These are phyloP conservation scores for Polychaeton citri DNA, from an alignment of 2,329 filamentous ascomycete genomes.

Conservation along the genomic window DNA sequence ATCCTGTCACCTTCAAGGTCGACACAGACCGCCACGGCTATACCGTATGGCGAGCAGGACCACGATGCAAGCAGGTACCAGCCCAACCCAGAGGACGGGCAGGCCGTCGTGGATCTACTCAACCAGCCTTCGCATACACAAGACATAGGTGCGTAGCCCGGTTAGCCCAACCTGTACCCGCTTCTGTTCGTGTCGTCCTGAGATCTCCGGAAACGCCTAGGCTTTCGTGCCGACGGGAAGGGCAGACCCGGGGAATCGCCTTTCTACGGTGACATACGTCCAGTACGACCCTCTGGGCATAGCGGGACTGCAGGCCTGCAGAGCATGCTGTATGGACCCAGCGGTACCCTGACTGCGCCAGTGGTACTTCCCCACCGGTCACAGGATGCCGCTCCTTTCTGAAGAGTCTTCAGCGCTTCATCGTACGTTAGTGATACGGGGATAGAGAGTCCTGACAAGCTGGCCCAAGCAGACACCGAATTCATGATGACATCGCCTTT, in stretches of 20 bases:
- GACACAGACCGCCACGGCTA: constrained; percentile 13
- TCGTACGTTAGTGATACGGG: no score
- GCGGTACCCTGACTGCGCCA: constrained; percentile 9
- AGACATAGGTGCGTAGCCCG: constrained; percentile 13
- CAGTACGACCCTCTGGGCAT: no score
- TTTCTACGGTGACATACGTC: no score
- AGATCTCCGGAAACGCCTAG: no score
- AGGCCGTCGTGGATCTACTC: constrained; percentile 21
- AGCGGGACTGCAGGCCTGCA: no score
- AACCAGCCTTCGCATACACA: constrained; percentile 10
- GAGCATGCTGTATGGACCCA: constrained; percentile 14
- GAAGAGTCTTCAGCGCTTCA: no score
- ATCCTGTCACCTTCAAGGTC: no score
- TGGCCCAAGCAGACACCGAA: constrained; percentile 7
- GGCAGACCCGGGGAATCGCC: no score
- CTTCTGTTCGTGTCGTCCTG: background rate
- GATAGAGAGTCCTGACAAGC: no score
- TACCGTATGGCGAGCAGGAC: constrained; percentile 14
- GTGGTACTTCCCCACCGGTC: no score
- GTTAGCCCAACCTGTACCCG: background rate
- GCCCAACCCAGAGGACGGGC: constrained; percentile 14
- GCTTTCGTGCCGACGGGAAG: no score
- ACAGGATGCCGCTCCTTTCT: no score
- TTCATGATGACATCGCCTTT: constrained; percentile 13
- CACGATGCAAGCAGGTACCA: constrained; percentile 13